Percentiles rank a stretch among this genome's conserved stretches.
Conservation (phyloP, 306 rosid genomes). For the Styphnolobium japonicum region DNA sequence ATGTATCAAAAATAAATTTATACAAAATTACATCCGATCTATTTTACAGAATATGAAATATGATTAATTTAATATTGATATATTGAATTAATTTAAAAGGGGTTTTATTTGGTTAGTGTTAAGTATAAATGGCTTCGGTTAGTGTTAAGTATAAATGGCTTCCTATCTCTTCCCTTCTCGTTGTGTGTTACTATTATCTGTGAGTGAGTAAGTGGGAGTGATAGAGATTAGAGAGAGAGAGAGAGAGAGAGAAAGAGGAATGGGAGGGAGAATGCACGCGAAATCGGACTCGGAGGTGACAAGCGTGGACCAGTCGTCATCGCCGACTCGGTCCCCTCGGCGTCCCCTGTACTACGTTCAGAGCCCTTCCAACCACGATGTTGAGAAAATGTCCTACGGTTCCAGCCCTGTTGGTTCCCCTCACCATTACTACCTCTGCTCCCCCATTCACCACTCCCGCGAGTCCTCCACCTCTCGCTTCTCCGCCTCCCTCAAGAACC, state of each 20-base stretch:
- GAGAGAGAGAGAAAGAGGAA: neutral
- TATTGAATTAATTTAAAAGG: too few relatives aligned
- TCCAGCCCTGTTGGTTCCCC: conserved; percentile 83
- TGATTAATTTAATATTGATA: too few relatives aligned
- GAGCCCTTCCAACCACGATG: conserved; percentile 91
- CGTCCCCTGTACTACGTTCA: conserved; percentile 88
- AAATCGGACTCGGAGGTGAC: conserved; percentile 91
- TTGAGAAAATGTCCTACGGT: conserved; percentile 92
- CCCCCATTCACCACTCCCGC: conserved; percentile 93
- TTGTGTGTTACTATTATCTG: too few relatives aligned
- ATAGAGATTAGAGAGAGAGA: neutral
- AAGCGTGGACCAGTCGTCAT: conserved; percentile 60
- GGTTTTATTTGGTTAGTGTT: too few relatives aligned
- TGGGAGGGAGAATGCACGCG: conserved; percentile 53
- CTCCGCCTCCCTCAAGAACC: conserved; percentile 79
- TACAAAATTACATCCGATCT: too few relatives aligned
- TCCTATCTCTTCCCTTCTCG: too few relatives aligned
- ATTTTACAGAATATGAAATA: too few relatives aligned
- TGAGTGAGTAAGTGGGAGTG: neutral
- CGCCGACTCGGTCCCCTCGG: conserved; percentile 75
- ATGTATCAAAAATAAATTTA: too few relatives aligned
- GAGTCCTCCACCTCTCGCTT: conserved; percentile 92
- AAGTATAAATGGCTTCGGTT: too few relatives aligned
- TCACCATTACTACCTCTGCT: conserved; percentile 66
- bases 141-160: too few relatives aligned